Evolutionary conservation across 306 rosid species (phyloP), one percentile per base, ranked within the genome.

Genomic region (Alnus glutinosa): DNA sequence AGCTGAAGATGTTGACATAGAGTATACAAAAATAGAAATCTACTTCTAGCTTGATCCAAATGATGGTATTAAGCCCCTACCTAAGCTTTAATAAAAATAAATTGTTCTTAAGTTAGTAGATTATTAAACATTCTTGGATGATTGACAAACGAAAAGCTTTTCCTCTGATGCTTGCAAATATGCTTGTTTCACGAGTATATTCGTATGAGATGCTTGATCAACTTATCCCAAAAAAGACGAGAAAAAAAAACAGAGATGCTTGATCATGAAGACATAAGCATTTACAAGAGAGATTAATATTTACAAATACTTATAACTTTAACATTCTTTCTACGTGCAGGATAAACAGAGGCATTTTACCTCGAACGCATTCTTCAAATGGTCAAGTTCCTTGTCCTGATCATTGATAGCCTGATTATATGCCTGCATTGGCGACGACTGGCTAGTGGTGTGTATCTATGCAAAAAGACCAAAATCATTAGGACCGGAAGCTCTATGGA

Each of bases 401-500:
- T 92, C 98, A 77, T 92, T 95, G 67, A 92, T 88, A 58, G 98
- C 93, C 85, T 91, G 98, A 83, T 92, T 95, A 80, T 95, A 95
- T 47, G 98, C 97, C 85, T 91, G 96, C 98, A 92, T 90, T 37
- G 97, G 98, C 0, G 96, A 92, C 67, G 98, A 95, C 84, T 92
- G 98, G 77, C 97, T 90, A 64, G 94, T 82, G n/a, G 97, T 95
- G 79, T 95, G 98, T 74, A 94, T 92, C 92, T 94, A 86, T 79
- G 85, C 75, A 52, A 83, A 71, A 55, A 44, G 50, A 74, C 73
- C 16, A 74, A 14, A 69, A 71, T 46, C 73, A 77, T 14, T 59
- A 57, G 46, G 57, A 28, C 10, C n/a, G 59, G 61, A 70, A 36
- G 32, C 66, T 51, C 5, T n/a, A 68, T 23, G 72, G 58, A 48